Conservation (phyloP, 2,329 filamentous ascomycete species). For the Talaromyces sp. region DNA sequence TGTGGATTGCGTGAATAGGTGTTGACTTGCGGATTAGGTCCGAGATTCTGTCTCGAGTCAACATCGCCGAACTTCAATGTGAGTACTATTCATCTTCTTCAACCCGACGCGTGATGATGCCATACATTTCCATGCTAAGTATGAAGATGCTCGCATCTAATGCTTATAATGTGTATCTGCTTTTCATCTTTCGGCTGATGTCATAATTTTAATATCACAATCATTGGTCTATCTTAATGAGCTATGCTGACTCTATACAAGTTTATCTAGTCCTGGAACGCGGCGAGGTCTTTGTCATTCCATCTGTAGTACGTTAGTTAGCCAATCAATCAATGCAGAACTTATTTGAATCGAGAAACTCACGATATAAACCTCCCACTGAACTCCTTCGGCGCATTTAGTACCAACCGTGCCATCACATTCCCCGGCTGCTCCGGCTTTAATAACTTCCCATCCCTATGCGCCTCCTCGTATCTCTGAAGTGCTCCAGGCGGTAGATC, state of each 20-base stretch:
- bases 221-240: conserved; percentile 19
- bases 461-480: conserved; percentile 64
- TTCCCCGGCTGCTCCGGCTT: conserved; percentile 78
- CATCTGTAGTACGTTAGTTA: conserved; percentile 38
- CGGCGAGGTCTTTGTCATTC: conserved; percentile 43
- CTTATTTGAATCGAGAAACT: conserved; percentile 16
- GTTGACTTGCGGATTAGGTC: neutral
- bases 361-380: conserved; percentile 68
- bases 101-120: conserved; percentile 49
- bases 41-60: neutral
- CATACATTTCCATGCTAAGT: conserved; percentile 61
- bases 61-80: neutral
- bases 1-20: neutral
- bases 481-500: conserved; percentile 56
- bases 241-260: conserved; percentile 20
- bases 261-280: conserved; percentile 38
- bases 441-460: conserved; percentile 68
- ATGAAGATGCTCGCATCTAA: conserved; percentile 51
- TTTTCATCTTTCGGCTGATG: conserved; percentile 65
- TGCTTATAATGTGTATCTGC: conserved; percentile 48
- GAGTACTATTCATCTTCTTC: neutral
- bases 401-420: conserved; percentile 76
- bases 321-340: neutral
- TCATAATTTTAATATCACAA: conserved; percentile 20
- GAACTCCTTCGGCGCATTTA: conserved; percentile 62